Evolutionary conservation across 495 filamentous ascomycete genomes (phyloP).

Genomic region (Penicillium soppii): DNA sequence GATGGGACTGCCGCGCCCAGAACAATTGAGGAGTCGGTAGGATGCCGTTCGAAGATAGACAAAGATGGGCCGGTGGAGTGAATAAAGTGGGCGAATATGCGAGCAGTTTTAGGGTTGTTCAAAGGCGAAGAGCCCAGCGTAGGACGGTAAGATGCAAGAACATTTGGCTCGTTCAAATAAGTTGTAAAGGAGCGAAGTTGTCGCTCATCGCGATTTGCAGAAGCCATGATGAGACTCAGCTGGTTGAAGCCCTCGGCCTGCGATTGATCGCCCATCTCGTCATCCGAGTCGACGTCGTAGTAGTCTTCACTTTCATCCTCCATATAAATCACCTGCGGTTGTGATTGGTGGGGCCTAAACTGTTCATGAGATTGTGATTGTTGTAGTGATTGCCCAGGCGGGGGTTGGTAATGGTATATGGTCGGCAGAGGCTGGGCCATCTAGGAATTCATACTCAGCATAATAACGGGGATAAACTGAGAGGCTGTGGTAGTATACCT

Average conservation of each 20-base stretch:
- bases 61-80: constrained; percentile 84
- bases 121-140: constrained; percentile 75
- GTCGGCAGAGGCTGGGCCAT: constrained; percentile 4
- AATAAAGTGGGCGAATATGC: constrained; percentile 91
- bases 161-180: constrained; percentile 64
- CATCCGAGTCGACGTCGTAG: constrained; percentile 66
- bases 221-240: constrained; percentile 44
- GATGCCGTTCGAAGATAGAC: constrained; percentile 84
- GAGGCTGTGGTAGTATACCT: neutral
- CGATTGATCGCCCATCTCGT: constrained; percentile 58
- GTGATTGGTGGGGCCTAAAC: constrained; percentile 4
- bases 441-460: neutral
- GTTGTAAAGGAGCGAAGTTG: constrained; percentile 60
- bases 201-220: constrained; percentile 50
- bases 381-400: constrained; percentile 5
- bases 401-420: constrained; percentile 14
- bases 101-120: constrained; percentile 77
- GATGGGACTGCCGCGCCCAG: constrained; percentile 65
- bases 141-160: constrained; percentile 77
- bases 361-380: constrained; percentile 10
- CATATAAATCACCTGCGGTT: constrained; percentile 29
- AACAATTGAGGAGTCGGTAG: constrained; percentile 71
- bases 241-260: constrained; percentile 56
- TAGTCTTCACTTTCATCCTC: constrained; percentile 58
- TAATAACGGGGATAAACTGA: neutral